phyloP scores from a whole-genome alignment of 192 early-diverging fungal genomes.

The Gaertneriomyces semiglobifer region DNA sequence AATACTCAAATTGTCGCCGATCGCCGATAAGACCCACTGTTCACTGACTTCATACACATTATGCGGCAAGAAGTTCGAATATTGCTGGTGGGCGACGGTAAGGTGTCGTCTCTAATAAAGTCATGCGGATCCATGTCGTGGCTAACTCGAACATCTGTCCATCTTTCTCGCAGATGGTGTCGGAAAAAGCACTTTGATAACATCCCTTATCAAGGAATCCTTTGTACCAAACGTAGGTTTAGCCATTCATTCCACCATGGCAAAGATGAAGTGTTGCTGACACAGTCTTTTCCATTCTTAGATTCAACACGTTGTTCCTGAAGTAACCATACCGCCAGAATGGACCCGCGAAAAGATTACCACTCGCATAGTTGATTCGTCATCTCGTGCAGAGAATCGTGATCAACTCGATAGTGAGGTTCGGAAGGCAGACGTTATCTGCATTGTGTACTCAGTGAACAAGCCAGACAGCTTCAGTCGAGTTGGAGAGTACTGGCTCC shows the following conservation, averaged over 20 bases:
- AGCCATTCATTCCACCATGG: not conserved
- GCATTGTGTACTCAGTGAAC: conserved; percentile 94
- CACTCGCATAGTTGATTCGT: conserved; percentile 90
- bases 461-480: conserved; percentile 81
- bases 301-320: conserved; percentile 98
- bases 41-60: not conserved
- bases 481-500: conserved; percentile 86
- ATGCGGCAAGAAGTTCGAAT: conserved; percentile 68
- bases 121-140: not conserved
- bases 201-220: conserved; percentile 93
- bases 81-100: conserved; percentile 87
- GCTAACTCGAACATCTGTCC: not conserved
- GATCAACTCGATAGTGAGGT: conserved; percentile 90
- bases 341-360: conserved; percentile 95
- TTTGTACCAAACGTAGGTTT: conserved; percentile 84
- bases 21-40: no score
- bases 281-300: conserved; percentile 28
- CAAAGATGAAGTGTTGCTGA: conserved; percentile 4
- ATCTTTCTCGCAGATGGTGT: conserved; percentile 60
- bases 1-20: no score
- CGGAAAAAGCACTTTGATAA: conserved; percentile 96
- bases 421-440: conserved; percentile 95
- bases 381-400: conserved; percentile 82
- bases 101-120: not conserved
- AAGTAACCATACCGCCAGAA: conserved; percentile 99